Evolutionary conservation across 179 eudicot species (phyloP), one percentile per base, ranked within the genome.

Genomic region (Heliamphora pulchella): DNA sequence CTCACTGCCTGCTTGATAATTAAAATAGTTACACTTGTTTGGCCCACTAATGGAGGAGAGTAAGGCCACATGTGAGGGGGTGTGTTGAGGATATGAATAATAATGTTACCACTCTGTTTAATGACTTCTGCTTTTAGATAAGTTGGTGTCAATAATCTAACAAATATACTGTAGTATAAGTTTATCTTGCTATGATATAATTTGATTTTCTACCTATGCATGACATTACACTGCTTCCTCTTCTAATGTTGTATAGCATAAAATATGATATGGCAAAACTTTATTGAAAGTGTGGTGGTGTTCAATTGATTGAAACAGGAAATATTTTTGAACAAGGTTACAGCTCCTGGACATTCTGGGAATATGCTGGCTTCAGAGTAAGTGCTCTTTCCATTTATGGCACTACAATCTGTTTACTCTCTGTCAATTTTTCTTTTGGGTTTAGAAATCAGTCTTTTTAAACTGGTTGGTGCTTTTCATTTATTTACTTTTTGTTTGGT

Each of bases 281-380:
- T 65, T 47, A 76, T 50, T 51, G 1, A n/a, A 18, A 54, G 17
- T 75, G 39, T 69, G 47, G 10, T 74, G 8, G 44, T 68, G 57
- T 14, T 51, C 15, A 50, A 9, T 54, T 76, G 51, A 22, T 18
- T 80, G 69, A 69, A 80, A 44, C 89, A 95, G 98, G 98, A 91
- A 74, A 75, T 95, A 58, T 84, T 93, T 83, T 15, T 92, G 91
- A 88, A 89, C 70, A 92, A 91, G 89, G 90, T 84, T 84, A 87
- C 88, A 47, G 84, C 89, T 84, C 77, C 91, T 53, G 96, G 88
- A 76, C 82, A 84, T 61, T 86, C 89, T 79, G 86, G 78, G 22
- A 80, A 64, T 84, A 81, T 87, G 85, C 83, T 85, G 81, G 83
- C 63, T 74, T 83, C 83, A 80, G 83, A 79, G 93, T 90, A 83